Conservation (phyloP, 2,329 filamentous ascomycete genomes). For the Aspergillus uvarum region DNA sequence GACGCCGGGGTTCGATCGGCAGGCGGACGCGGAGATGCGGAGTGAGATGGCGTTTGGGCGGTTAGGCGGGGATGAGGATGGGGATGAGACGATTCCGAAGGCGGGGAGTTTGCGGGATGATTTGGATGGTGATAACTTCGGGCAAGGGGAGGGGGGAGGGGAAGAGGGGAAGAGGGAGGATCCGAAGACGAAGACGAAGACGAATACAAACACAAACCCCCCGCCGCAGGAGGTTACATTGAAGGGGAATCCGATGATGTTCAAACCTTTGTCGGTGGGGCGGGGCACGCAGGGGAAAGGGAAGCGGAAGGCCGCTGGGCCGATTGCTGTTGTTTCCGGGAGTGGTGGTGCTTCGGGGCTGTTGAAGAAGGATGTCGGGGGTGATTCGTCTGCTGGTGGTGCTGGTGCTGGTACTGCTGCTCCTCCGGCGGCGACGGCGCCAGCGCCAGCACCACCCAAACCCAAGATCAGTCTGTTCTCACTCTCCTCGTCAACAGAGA, state of each 20-base stretch:
- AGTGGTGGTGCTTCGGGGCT: neutral
- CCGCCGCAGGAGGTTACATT: slow-evolving; percentile 46
- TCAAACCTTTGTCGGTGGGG: slow-evolving; percentile 82
- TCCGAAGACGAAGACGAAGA: neutral
- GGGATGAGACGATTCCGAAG: slow-evolving; percentile 30
- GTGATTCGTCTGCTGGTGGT: too few species aligned
- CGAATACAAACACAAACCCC: too few species aligned
- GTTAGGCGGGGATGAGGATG: slow-evolving; percentile 22
- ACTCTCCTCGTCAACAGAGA: slow-evolving; percentile 28
- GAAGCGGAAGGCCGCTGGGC: slow-evolving; percentile 47
- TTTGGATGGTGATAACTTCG: neutral
- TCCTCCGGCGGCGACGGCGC: slow-evolving; percentile 10
- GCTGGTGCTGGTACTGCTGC: neutral
- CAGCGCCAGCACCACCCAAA: slow-evolving; percentile 32
- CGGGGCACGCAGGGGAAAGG: slow-evolving; percentile 68
- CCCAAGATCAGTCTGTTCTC: slow-evolving; percentile 49
- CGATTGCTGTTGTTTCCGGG: slow-evolving; percentile 18
- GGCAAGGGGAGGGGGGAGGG: slow-evolving; percentile 2
- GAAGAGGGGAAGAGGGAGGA: neutral
- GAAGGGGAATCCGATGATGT: slow-evolving; percentile 79
- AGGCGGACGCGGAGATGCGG: slow-evolving; percentile 45
- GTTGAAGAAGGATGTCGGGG: neutral
- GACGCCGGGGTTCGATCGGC: slow-evolving; percentile 75
- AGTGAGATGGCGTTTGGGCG: slow-evolving; percentile 27
- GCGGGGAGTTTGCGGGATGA: slow-evolving; percentile 24